phyloP scores from a whole-genome alignment of 2,329 filamentous ascomycete genomes.

The Fusarium scirpi region DNA sequence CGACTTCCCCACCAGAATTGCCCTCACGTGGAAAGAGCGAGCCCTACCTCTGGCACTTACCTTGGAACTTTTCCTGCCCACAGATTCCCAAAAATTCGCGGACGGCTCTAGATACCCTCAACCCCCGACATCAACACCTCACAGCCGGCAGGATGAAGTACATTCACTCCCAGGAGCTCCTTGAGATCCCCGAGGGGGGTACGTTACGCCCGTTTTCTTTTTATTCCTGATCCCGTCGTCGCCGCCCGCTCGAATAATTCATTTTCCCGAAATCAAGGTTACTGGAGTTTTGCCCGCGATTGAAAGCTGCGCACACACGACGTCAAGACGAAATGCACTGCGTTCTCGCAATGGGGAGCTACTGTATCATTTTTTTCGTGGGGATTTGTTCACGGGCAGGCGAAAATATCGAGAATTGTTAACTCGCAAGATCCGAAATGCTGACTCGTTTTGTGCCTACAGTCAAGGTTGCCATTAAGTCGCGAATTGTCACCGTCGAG shows the following conservation, averaged over 20 bases:
- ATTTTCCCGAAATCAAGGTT: slow-evolving; percentile 17
- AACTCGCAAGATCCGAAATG: slow-evolving; percentile 28
- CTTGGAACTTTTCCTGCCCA: slow-evolving; percentile 60
- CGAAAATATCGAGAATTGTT: slow-evolving; percentile 2
- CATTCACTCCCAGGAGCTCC: slow-evolving; percentile 97
- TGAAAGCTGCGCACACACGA: slow-evolving; percentile 30
- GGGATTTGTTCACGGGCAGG: slow-evolving; percentile 12
- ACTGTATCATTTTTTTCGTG: neutral
- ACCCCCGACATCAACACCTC: slow-evolving; percentile 60
- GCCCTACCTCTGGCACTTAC: slow-evolving; percentile 48
- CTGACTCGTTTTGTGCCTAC: slow-evolving; percentile 53
- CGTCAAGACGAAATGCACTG: slow-evolving; percentile 27
- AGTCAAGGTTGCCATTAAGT: slow-evolving; percentile 99
- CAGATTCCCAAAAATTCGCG: slow-evolving; percentile 51
- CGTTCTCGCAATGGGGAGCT: slow-evolving; percentile 10
- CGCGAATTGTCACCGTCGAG: slow-evolving; percentile 95
- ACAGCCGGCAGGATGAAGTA: slow-evolving; percentile 93
- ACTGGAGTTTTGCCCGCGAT: slow-evolving; percentile 31
- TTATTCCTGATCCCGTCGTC: slow-evolving; percentile 5
- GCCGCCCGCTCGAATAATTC: slow-evolving; percentile 25
- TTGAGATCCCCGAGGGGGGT: slow-evolving; percentile 97
- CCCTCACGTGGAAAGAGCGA: slow-evolving; percentile 54
- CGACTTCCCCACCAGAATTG: slow-evolving; percentile 13
- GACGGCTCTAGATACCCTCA: slow-evolving; percentile 57
- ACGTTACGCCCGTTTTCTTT: slow-evolving; percentile 62